Conservation (phyloP, 257 asterid genomes). For the Solanum okadae region DNA sequence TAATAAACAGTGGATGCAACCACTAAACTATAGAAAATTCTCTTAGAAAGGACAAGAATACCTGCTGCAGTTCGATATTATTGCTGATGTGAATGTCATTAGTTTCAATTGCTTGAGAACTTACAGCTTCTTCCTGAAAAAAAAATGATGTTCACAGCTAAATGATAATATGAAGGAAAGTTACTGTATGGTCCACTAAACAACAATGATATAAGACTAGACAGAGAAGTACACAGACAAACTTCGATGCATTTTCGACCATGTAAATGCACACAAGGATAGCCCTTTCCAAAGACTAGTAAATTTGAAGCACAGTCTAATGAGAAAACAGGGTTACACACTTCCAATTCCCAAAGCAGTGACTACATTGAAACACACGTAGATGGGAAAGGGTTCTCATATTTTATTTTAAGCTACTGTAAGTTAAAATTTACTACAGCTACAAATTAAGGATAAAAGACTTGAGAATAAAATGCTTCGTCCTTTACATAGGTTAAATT, state of each 20-base stretch:
- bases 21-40: not conserved
- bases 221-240: not conserved
- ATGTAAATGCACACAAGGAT: not conserved
- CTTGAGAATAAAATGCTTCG: not conserved
- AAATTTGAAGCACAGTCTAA: not conserved
- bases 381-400: not conserved
- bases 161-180: not conserved
- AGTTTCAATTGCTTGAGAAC: constrained; percentile 25
- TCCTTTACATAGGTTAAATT: not conserved
- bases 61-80: constrained; percentile 39
- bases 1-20: not conserved
- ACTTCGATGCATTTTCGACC: not conserved
- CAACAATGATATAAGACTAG: not conserved
- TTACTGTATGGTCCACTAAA: not conserved
- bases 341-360: not conserved
- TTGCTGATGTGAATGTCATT: constrained; percentile 23
- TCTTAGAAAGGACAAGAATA: constrained; percentile 1
- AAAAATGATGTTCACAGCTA: not conserved
- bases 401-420: not conserved
- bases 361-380: not conserved
- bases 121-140: constrained; percentile 39
- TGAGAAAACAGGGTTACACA: not conserved
- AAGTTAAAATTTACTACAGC: not conserved
- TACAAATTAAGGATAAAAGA: not conserved
- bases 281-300: not conserved